Conservation (phyloP, 2,329 filamentous ascomycete genomes). For the Monilinia laxa region DNA sequence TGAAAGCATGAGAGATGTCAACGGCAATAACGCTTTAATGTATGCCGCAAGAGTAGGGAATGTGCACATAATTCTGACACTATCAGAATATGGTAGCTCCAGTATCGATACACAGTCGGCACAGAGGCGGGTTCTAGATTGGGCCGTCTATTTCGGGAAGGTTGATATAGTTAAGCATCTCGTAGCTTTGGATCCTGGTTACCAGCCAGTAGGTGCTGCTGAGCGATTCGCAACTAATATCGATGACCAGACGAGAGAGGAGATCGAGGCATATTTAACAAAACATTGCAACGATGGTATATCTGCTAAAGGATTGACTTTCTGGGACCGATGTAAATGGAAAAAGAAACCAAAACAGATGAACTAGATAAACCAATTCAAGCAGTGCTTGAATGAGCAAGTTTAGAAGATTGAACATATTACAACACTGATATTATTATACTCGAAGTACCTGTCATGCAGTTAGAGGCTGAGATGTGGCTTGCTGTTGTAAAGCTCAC, state of each 20-base stretch:
- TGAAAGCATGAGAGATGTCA: conserved; percentile 9
- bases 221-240: conserved; percentile 14
- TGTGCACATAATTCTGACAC: conserved; percentile 12
- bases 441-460: too few species aligned
- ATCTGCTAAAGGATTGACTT: conserved; percentile 8
- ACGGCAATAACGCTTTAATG: conserved; percentile 19
- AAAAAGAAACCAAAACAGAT: conserved; percentile 9
- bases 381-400: too few species aligned
- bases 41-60: conserved; percentile 20
- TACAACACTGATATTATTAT: too few species aligned
- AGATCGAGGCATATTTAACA: conserved; percentile 15
- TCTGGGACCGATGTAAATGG: conserved; percentile 16
- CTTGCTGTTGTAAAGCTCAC: not conserved
- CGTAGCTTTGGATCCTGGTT: conserved; percentile 4
- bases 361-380: not conserved
- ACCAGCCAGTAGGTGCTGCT: conserved; percentile 8
- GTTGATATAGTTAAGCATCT: conserved; percentile 18
- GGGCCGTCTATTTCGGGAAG: conserved; percentile 20
- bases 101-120: conserved; percentile 4
- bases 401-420: too few species aligned
- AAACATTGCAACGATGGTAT: not conserved
- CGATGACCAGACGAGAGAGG: not conserved
- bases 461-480: not conserved
- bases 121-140: conserved; percentile 18
- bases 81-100: conserved; percentile 16